Base-by-base conservation (phyloP, 2,329 filamentous ascomycete species). In the Polychaeton citri region DNA sequence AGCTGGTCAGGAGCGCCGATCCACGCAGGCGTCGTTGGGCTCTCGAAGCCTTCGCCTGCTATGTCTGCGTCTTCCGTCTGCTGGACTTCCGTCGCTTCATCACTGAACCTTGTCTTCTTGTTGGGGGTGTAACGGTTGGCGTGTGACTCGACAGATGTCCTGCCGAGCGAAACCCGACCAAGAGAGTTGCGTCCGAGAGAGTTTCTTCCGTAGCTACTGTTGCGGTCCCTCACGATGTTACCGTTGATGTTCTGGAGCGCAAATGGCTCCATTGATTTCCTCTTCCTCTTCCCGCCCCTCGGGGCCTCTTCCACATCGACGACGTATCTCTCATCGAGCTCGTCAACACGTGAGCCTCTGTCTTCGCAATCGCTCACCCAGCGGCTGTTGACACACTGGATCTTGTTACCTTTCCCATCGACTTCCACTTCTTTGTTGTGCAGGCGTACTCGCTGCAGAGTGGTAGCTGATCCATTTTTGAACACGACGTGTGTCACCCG, bases 221-320 rank as follows among this genome's bases (percentile, higher is more conserved):
- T 48, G 18, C 54, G 46, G 21, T 49, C 47, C 21, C 49, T 40
- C 17, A 58, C 47, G 32, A 57, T 45, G 35, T 52, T 57, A 20
- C 55, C 55, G 6, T 48, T 48, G 10, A 56, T 32, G 33, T 54
- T 50, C 17, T 51, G 32, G 16, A 57, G 41, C 12, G 47, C 43
- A 26, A 46, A 42, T 12, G 56, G 56, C 44, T 59, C 56, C 53
- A 59, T 58, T 10, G 46, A 51, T 48, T 59, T 59, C 30, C 54
- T 48, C 18, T 53, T 43, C 18, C 56, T 47, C 34, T 47, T 46
- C 16, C 48, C 47, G n/a, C 49, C 49, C 3, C 48, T 45, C 8
- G 51, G 49, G 6, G 52, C 43, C 16, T 56, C 54, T 18, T 50
- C 46, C 3, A 56, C 30, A 30, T 58, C 54, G 2, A 59, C 53